Base-by-base conservation (phyloP, 495 filamentous ascomycete genomes). In the Aspergillus kassunensis region DNA sequence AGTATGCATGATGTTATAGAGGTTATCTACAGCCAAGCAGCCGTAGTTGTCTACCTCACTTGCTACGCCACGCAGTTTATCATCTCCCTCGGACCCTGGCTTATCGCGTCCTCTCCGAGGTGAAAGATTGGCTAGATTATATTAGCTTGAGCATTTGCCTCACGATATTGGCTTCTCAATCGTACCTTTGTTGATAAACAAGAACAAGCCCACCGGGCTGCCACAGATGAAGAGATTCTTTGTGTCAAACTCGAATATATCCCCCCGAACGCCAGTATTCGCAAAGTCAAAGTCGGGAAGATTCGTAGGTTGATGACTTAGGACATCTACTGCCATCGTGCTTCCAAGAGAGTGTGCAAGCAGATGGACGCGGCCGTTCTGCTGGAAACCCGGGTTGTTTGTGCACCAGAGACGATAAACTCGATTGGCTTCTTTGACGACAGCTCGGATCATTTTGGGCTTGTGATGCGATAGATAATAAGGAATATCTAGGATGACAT, bases 391-490 rank as follows among this genome's bases (percentile, higher is more conserved):
- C 0, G 90, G 87, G 56, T 98, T 97, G 61, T 97, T 95, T 31
- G 76, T 76, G 58, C 90, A 95, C 93, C 93, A 98, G 3, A 97
- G 78, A 7, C 87, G 82, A 61, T 92, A 97, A 4, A 98, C 86
- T 2, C 93, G 82, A 58, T 98, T 98, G 1, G 93, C 93, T 69
- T 98, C 93, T 59, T 74, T 76, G n/a, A 91, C 84, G 19, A 96
- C 84, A 1, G 91, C 92, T 46, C 84, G 78, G 23, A 95, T 85
- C 91, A 98, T 97, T 68, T 89, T 95, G 1, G 86, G 83, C 58
- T 97, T 93, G 68, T 96, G 93, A 58, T 93, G 88, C 1, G 91
- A 96, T 55, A 98, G 81, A 68, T 97, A 98, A 59, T 95, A 96
- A 0, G 93, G 93, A 29, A 98, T 90, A 63, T 98, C 93, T 5